phyloP scores from a whole-genome alignment of 345 rosid species.

The Leavenworthia alabamica region DNA sequence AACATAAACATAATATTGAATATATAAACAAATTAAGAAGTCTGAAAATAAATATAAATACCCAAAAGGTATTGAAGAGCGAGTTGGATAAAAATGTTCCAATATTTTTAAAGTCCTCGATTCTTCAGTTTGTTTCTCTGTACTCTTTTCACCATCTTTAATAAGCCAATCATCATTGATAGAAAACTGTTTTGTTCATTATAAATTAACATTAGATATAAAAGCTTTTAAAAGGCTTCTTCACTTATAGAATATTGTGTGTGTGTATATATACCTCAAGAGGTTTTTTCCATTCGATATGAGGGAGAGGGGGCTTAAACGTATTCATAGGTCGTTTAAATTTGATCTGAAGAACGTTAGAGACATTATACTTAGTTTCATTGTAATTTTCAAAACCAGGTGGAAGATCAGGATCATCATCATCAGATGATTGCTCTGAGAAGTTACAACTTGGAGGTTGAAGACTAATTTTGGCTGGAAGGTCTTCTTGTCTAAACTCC shows the following conservation, averaged over 20 bases:
- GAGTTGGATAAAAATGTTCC: too few species aligned
- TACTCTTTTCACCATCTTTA: slow-evolving; percentile 52
- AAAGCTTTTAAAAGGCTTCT: neutral
- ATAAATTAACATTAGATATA: neutral
- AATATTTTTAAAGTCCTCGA: too few species aligned
- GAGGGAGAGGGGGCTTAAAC: too few species aligned
- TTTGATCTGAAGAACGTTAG: slow-evolving; percentile 29
- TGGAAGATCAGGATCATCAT: slow-evolving; percentile 27
- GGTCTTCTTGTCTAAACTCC: slow-evolving; percentile 40
- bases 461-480: slow-evolving; percentile 44
- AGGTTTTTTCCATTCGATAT: too few species aligned
- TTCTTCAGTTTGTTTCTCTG: too few species aligned
- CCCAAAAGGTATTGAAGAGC: too few species aligned
- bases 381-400: slow-evolving; percentile 41
- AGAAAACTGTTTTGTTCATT: slow-evolving; percentile 34
- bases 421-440: slow-evolving; percentile 11
- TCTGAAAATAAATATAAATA: too few species aligned
- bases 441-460: slow-evolving; percentile 22
- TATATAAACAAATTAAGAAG: too few species aligned
- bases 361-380: slow-evolving; percentile 16
- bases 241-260: neutral
- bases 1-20: too few species aligned
- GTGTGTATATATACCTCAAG: slow-evolving; percentile 34
- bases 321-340: slow-evolving; percentile 54
- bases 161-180: slow-evolving; percentile 36